A percentile compares a stretch with the other conserved stretches of the same genome.
These are phyloP conservation scores for Ganoderma resinaceum DNA, from an alignment of 1,284 basidiomycete species.

Conservation along the genomic window DNA sequence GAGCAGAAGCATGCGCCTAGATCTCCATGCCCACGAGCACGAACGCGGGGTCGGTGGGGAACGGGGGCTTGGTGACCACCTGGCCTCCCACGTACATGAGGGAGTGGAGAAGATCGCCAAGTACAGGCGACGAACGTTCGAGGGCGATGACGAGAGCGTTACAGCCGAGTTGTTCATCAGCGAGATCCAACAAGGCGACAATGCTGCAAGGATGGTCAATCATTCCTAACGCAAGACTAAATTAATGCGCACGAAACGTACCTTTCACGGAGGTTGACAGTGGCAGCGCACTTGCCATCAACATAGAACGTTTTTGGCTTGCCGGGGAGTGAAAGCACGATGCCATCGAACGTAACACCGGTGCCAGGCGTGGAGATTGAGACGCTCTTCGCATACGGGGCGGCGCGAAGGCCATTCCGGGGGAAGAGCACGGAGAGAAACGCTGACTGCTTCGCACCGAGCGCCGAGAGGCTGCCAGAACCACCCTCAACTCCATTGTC, in stretches of 20 bases:
- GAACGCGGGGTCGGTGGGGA: constrained; percentile 72
- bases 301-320: constrained; percentile 78
- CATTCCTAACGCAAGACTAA: not conserved
- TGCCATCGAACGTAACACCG: constrained; percentile 73
- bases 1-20: constrained; percentile 37
- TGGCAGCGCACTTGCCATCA: constrained; percentile 79
- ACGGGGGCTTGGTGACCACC: constrained; percentile 78
- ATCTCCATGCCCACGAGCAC: constrained; percentile 83
- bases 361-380: constrained; percentile 72
- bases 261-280: constrained; percentile 83
- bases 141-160: constrained; percentile 79
- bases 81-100: constrained; percentile 85
- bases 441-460: constrained; percentile 55
- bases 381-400: constrained; percentile 76
- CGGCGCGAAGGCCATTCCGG: constrained; percentile 64
- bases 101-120: constrained; percentile 74
- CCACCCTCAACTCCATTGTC: constrained; percentile 46
- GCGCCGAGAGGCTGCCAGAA: constrained; percentile 38
- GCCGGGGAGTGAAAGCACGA: constrained; percentile 77
- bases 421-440: constrained; percentile 82
- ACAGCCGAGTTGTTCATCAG: constrained; percentile 79
- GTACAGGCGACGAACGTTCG: constrained; percentile 62
- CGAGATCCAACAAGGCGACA: constrained; percentile 82
- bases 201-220: constrained; percentile 55
- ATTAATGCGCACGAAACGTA: constrained; percentile 39